Evolutionary conservation across 768 basidiomycete genomes (phyloP), one percentile per base, ranked within the genome.

Genomic region (Tephrocybe sp.): DNA sequence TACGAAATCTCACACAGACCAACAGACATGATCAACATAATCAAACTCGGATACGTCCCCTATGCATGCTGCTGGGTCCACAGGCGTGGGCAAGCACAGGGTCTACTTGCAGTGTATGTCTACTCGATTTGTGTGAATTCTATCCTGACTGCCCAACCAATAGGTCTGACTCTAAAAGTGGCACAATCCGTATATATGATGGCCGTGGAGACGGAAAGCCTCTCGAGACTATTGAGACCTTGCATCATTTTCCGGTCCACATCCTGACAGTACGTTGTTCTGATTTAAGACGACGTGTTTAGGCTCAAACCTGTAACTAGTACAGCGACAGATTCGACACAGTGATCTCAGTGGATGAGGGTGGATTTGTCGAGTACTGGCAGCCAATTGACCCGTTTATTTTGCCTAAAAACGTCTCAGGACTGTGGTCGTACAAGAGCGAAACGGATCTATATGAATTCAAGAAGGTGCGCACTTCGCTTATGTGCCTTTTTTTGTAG

Each of bases 11-110:
- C 56, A 12, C 48, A 18, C 32, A 26, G 28, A 32, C 39, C 28
- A 32, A 36, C 59, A 98, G 96, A 99, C 67, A 98, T 98, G 96
- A 98, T 98, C 62, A 98, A 97, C 67, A 97, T 98, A 69, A 81
- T 99, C 55, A 91, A 93, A 64, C 76, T 99, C 44, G 88, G 82
- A 1, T 98, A 83, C 64, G 80, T 75, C 17, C 97, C 97, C 9
- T 86, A 86, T 56, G 77, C 92, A 10, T 96, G 93, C 62, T 95
- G 93, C 65, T 99, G 96, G 96, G 88, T 98, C 4, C 97, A 99
- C 68, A 77, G 76, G 53, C 81, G 88, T 18, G 93, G 93, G 41
- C 86, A 95, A 60, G 93, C 90, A 0, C 88, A 92, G 63, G 86
- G 87, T 15, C 66, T 99, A 11, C 75, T 99, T 11, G 97, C 97